Base-by-base conservation (phyloP, 2,329 filamentous ascomycete genomes). In the Hortaea sp. region DNA sequence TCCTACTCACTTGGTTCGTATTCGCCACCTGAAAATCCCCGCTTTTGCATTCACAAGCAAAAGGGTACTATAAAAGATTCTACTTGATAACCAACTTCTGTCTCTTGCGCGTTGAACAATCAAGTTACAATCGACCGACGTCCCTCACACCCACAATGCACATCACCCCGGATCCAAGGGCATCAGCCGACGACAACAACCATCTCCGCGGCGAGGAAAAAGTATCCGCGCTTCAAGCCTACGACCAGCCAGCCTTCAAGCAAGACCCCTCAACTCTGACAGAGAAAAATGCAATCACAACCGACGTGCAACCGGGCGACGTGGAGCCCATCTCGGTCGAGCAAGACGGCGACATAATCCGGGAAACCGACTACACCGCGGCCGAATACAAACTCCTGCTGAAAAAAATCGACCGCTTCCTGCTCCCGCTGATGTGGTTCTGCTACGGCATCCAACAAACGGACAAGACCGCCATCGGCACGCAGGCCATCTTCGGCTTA, bases 401-500 rank as follows among this genome's bases (percentile, higher is more conserved):
- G 20, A 38, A 58, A 29, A 73, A 73, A 50, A 64, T 69, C 12
- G 70, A 73, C 49, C 60, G 60, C n/a, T 71, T 67, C 47, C 58
- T 74, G 11, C 61, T 73, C 0, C 70, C 70, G 1, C 53, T 73
- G 38, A 73, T 74, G 54, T 74, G 67, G 64, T 57, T 63, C 48
- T 72, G 69, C 51, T 73, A 73, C 48, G 71, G 71, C 32, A 69
- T 73, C 42, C 72, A 74, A 50, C 71, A 73, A 52, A 66, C 64
- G 0, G 70, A 73, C 55, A 73, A 73, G 54, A 73, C 68, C 1
- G 53, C 57, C 1, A 45, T 58, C 4, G 54, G 57, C 7, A 60
- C 54, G 2, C 60, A 62, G 41, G 76, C 76, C 3, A 64, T 68
- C 28, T 78, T 79, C 39, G 62, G 75, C 10, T 42, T 74, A 31